These are phyloP conservation scores for Microdochium nivale DNA, from an alignment of 2,329 filamentous ascomycete species.

Conservation along the genomic window DNA sequence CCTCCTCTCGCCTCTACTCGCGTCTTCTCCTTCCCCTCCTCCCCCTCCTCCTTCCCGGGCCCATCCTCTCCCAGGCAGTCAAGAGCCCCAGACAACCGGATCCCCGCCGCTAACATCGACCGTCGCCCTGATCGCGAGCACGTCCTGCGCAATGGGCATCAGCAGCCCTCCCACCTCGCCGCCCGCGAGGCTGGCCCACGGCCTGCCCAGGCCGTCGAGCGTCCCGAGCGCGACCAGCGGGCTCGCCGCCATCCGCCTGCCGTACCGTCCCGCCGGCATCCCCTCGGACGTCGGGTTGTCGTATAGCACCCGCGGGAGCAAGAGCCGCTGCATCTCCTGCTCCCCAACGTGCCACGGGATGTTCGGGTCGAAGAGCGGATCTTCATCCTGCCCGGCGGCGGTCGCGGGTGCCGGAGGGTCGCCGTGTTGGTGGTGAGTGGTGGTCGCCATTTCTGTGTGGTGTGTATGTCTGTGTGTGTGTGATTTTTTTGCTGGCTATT, in stretches of 20 bases:
- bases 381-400: neutral
- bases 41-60: conserved; percentile 46
- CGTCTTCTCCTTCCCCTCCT: conserved; percentile 21
- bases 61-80: conserved; percentile 49
- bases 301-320: conserved; percentile 41
- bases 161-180: conserved; percentile 58
- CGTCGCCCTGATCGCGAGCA: conserved; percentile 54
- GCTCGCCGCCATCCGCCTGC: conserved; percentile 48
- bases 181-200: conserved; percentile 76
- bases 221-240: conserved; percentile 68
- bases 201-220: conserved; percentile 53
- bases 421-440: too few species aligned
- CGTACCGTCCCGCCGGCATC: conserved; percentile 53
- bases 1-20: conserved; percentile 8
- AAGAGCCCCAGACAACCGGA: neutral
- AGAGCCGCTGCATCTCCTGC: conserved; percentile 50
- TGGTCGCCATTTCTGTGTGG: too few species aligned
- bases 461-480: neutral
- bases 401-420: neutral
- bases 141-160: conserved; percentile 47
- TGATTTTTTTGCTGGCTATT: conserved; percentile 8
- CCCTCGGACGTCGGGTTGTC: conserved; percentile 61
- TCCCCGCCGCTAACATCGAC: conserved; percentile 30
- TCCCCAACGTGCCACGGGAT: conserved; percentile 58
- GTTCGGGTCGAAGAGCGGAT: conserved; percentile 1